Conservation (phyloP, 495 filamentous ascomycete genomes). For the Daldinia vernicosa region DNA sequence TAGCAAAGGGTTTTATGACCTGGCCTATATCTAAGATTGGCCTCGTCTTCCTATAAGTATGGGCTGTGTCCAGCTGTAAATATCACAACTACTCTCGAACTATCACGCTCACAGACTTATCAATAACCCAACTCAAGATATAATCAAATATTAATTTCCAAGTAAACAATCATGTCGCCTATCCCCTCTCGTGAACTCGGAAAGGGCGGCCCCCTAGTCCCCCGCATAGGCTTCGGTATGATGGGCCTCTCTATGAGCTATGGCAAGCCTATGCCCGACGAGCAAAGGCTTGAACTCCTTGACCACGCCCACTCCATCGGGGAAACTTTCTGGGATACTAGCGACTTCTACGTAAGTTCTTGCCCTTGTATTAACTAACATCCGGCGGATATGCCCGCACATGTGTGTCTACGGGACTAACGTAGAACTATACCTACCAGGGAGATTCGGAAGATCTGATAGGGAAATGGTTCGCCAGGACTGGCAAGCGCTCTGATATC, state of each 20-base stretch:
- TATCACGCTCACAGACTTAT: neutral
- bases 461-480: slow-evolving; percentile 64
- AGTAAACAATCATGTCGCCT: slow-evolving; percentile 15
- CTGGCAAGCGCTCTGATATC: slow-evolving; percentile 62
- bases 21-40: no score
- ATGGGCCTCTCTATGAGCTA: slow-evolving; percentile 64
- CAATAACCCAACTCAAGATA: neutral
- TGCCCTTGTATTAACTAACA: neutral
- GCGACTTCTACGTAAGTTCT: slow-evolving; percentile 54
- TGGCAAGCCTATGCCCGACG: slow-evolving; percentile 50
- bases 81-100: neutral
- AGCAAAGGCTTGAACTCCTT: slow-evolving; percentile 58
- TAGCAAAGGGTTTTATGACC: neutral
- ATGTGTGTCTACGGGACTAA: slow-evolving; percentile 6
- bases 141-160: neutral
- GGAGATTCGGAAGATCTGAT: slow-evolving; percentile 64
- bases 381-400: no score
- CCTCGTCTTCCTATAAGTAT: slow-evolving; percentile 16
- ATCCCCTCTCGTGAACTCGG: slow-evolving; percentile 61
- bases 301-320: slow-evolving; percentile 63
- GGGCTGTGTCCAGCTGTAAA: neutral
- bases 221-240: slow-evolving; percentile 63
- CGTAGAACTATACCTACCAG: slow-evolving; percentile 27
- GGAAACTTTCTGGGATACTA: slow-evolving; percentile 67
- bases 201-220: slow-evolving; percentile 62